Evolutionary conservation across 768 basidiomycete species (phyloP), one percentile per base, ranked within the genome.

Genomic region (Lactarius vividus): DNA sequence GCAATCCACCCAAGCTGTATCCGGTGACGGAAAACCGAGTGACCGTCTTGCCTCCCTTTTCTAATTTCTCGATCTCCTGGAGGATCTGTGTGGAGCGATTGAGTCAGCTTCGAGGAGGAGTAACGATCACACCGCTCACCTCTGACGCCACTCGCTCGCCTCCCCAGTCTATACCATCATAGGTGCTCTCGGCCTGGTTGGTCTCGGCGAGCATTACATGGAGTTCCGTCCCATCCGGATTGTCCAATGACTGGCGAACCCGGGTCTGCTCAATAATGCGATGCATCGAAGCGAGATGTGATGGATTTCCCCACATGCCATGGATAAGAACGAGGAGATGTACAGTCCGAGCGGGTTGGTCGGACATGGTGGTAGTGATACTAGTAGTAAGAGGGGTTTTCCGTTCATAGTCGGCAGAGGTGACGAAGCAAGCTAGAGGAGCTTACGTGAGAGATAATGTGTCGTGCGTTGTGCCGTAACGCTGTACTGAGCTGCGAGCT

Each of bases 111-210:
- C 15, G n/a, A 39, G n/a, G 23, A 54, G n/a, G n/a, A n/a, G n/a
- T n/a, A n/a, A n/a, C 37, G 23, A 18, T 35, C 29, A 26, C 44
- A 11, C 20, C 2, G 71, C 79, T 40, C 59, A 91, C 92, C 85
- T 95, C 93, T 66, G 86, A 78, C 4, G 91, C 85, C 40, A 94
- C 85, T 37, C 93, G 81, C 76, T 93, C 90, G 42, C 86, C 89
- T 64, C 91, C 88, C 85, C 90, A 90, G 72, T 94, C 92, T 28
- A 94, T 84, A 1, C 92, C 91, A 69, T 94, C 92, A 70, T 92
- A 93, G 1, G 90, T 92, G 11, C 81, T 82, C 33, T 85, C 83
- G 35, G 85, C 85, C 20, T 78, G 73, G 73, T 92, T 90, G 3
- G 87, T 83, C 70, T 89, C 78, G 3, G 91, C 83, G 0, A 85